phyloP scores from a whole-genome alignment of 176 grass and related monocot genomes.

The Avena sativa region DNA sequence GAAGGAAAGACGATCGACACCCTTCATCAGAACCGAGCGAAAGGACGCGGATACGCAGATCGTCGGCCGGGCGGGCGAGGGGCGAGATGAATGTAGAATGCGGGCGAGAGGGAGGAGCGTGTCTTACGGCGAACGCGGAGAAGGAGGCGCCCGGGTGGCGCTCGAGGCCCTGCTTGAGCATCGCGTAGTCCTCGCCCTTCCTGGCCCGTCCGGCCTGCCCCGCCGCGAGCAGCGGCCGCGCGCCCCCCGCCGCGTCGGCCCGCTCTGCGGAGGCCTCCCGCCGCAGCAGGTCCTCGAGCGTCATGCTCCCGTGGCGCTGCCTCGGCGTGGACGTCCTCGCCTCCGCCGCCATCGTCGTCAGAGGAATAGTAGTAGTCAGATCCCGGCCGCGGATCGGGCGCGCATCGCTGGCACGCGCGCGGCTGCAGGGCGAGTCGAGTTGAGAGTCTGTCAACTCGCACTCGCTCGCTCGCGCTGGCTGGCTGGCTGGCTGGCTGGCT shows the following conservation, averaged over 20 bases:
- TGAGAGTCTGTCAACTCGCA: not conserved
- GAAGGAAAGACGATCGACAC: not conserved
- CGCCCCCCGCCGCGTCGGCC: not conserved
- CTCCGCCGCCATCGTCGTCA: not conserved
- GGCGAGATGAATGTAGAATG: too few species aligned
- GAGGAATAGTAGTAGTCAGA: slow-evolving; percentile 12
- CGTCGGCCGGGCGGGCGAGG: not conserved
- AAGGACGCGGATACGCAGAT: not conserved
- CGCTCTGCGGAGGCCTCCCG: slow-evolving; percentile 51
- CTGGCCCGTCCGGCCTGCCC: slow-evolving; percentile 63
- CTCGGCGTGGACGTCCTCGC: not conserved
- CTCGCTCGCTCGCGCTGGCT: not conserved
- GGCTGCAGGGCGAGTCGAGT: not conserved
- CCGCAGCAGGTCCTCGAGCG: slow-evolving; percentile 60
- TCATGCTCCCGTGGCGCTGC: slow-evolving; percentile 51
- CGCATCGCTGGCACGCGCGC: not conserved
- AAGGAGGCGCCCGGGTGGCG: slow-evolving; percentile 54
- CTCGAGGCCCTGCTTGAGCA: slow-evolving; percentile 67
- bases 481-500: not conserved
- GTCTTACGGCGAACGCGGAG: slow-evolving; percentile 72
- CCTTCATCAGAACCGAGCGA: slow-evolving; percentile 2
- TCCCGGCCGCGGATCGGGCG: slow-evolving; percentile 24
- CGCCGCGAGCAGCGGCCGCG: slow-evolving; percentile 20
- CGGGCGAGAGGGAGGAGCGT: too few species aligned
- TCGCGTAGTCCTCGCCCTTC: slow-evolving; percentile 86